Evolutionary conservation across 305 asterid species (phyloP).

Genomic region (Petunia hybrid): DNA sequence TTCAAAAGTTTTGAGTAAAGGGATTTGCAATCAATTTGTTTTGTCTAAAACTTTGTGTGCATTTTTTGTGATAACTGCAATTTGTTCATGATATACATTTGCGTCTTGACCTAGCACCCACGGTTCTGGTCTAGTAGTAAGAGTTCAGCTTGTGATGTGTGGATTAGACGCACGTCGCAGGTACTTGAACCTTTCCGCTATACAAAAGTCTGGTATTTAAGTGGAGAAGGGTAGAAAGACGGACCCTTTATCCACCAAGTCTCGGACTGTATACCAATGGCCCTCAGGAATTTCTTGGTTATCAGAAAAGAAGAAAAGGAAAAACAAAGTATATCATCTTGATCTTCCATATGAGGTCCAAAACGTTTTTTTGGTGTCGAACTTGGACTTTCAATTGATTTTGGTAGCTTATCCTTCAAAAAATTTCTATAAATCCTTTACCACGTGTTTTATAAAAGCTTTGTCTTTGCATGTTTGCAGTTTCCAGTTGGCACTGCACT

Average conservation of each 20-base stretch:
- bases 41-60: not conserved
- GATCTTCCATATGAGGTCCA: not conserved
- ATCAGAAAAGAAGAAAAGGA: too few relatives aligned
- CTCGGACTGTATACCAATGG: too few relatives aligned
- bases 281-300: too few relatives aligned
- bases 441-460: not conserved
- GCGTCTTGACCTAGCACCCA: not conserved
- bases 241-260: too few relatives aligned
- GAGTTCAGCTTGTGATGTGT: too few relatives aligned
- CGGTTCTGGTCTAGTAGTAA: too few relatives aligned
- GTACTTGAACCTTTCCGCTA: too few relatives aligned
- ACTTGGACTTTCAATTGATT: not conserved
- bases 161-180: too few relatives aligned
- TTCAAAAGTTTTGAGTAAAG: not conserved
- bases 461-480: constrained; percentile 34
- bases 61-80: not conserved
- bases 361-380: not conserved
- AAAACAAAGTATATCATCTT: too few relatives aligned
- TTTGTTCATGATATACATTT: constrained; percentile 5
- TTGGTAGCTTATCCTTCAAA: not conserved
- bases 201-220: too few relatives aligned
- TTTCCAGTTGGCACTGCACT: constrained; percentile 33
- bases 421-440: constrained; percentile 1
- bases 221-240: too few relatives aligned
- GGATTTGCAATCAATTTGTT: not conserved